Conservation (phyloP, 805 yeast genomes). For the Saccharomycopsis selenospora region DNA sequence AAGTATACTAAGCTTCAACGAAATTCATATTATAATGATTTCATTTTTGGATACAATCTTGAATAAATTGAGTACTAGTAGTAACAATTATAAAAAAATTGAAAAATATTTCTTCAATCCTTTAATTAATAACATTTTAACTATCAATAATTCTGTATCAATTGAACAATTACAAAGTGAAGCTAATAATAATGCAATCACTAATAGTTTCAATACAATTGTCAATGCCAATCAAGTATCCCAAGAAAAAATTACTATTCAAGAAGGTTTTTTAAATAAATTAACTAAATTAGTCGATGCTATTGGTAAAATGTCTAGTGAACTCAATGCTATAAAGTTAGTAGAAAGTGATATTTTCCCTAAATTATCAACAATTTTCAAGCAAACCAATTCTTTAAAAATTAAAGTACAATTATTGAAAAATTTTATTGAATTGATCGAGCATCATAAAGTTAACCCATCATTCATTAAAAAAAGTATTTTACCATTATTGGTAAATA, state of each 20-base stretch:
- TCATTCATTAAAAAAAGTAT: slow-evolving; percentile 67
- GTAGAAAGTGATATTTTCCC: slow-evolving; percentile 76
- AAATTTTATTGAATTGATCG: slow-evolving; percentile 52
- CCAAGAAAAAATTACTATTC: slow-evolving; percentile 27
- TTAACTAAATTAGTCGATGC: slow-evolving; percentile 38
- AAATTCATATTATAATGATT: slow-evolving; percentile 28
- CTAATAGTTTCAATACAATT: slow-evolving; percentile 18
- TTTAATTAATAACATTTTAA: slow-evolving; percentile 27
- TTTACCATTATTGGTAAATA: slow-evolving; percentile 66
- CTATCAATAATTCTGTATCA: slow-evolving; percentile 18
- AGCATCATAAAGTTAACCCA: slow-evolving; percentile 58
- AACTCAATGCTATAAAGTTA: slow-evolving; percentile 6
- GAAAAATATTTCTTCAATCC: slow-evolving; percentile 28
- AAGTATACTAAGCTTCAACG: slow-evolving; percentile 25
- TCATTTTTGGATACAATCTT: slow-evolving; percentile 26
- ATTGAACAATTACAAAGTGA: slow-evolving; percentile 21
- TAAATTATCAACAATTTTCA: slow-evolving; percentile 59
- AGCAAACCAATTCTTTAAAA: slow-evolving; percentile 75
- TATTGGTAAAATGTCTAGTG: background rate
- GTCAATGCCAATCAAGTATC: slow-evolving; percentile 19
- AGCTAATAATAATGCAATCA: slow-evolving; percentile 19
- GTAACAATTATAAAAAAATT: slow-evolving; percentile 20
- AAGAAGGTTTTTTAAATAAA: slow-evolving; percentile 39
- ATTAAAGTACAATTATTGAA: slow-evolving; percentile 65
- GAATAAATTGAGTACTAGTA: slow-evolving; percentile 27